phyloP scores from a whole-genome alignment of 805 yeast genomes.

The Nakazawaea populi region DNA sequence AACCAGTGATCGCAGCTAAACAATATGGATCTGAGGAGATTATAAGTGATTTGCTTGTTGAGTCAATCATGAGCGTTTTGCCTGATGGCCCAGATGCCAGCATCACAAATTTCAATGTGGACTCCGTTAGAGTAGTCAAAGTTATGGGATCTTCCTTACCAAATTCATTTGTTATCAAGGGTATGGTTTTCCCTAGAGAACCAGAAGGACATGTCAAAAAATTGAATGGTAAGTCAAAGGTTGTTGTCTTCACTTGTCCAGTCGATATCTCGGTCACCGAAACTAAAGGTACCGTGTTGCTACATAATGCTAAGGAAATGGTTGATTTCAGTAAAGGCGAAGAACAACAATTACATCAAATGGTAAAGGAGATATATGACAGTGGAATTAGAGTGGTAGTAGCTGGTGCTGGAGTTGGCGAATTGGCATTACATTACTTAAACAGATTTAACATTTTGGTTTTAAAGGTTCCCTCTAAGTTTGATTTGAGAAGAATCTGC shows the following conservation, averaged over 20 bases:
- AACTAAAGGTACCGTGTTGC: constrained; percentile 93
- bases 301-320: constrained; percentile 97
- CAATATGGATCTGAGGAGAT: constrained; percentile 85
- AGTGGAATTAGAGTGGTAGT: constrained; percentile 83
- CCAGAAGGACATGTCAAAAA: constrained; percentile 90
- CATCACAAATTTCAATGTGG: constrained; percentile 64
- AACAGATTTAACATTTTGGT: constrained; percentile 83
- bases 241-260: constrained; percentile 90
- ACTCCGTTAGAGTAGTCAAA: constrained; percentile 90
- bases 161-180: constrained; percentile 77
- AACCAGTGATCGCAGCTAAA: constrained; percentile 88
- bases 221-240: constrained; percentile 60
- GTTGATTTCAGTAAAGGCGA: constrained; percentile 93
- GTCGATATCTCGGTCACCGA: constrained; percentile 95
- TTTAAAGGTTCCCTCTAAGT: constrained; percentile 86
- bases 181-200: constrained; percentile 97
- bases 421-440: constrained; percentile 86
- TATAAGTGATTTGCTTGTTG: constrained; percentile 72
- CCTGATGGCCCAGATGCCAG: constrained; percentile 53
- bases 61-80: constrained; percentile 74
- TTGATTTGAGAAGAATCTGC: constrained; percentile 88
- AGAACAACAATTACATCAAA: constrained; percentile 84
- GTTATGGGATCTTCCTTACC: constrained; percentile 86
- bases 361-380: constrained; percentile 75
- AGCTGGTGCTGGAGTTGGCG: constrained; percentile 95